Conservation (phyloP, 805 yeast genomes). For the Ogataea wickerhamii region DNA sequence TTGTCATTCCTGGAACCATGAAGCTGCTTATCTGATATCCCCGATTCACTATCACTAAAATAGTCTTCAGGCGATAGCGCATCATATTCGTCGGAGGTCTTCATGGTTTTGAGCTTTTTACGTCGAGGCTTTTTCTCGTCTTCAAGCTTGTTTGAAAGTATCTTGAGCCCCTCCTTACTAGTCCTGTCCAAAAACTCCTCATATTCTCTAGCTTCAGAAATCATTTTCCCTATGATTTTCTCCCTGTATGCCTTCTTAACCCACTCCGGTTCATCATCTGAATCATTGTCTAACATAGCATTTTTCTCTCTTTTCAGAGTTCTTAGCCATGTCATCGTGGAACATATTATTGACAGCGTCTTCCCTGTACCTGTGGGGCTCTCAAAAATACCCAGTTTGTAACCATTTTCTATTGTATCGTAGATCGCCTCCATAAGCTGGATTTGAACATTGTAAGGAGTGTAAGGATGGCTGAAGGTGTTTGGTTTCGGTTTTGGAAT, state of each 20-base stretch:
- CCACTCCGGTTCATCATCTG: slow-evolving; percentile 43
- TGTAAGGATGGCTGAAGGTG: slow-evolving; percentile 68
- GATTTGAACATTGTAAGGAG: slow-evolving; percentile 75
- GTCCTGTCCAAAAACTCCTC: slow-evolving; percentile 39
- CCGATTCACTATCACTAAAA: slow-evolving; percentile 29
- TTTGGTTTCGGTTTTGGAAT: too few species aligned
- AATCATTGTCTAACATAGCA: slow-evolving; percentile 24
- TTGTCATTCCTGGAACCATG: slow-evolving; percentile 28
- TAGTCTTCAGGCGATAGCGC: slow-evolving; percentile 36
- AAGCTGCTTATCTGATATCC: background rate
- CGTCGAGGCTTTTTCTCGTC: slow-evolving; percentile 16
- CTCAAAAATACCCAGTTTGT: slow-evolving; percentile 78
- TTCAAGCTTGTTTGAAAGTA: slow-evolving; percentile 22
- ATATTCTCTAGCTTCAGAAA: slow-evolving; percentile 34
- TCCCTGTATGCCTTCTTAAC: slow-evolving; percentile 31
- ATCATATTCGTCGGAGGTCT: slow-evolving; percentile 8
- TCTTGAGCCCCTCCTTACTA: slow-evolving; percentile 24
- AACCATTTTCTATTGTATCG: slow-evolving; percentile 46
- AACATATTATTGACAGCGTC: slow-evolving; percentile 81
- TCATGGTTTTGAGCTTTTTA: slow-evolving; percentile 4
- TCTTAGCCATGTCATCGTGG: slow-evolving; percentile 75
- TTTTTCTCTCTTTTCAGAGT: slow-evolving; percentile 36
- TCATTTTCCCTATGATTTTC: slow-evolving; percentile 30
- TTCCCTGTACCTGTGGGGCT: slow-evolving; percentile 97
- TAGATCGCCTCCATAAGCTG: slow-evolving; percentile 76